These are phyloP conservation scores for Lathyrus sativus DNA, from an alignment of 306 rosid genomes.

Conservation along the genomic window DNA sequence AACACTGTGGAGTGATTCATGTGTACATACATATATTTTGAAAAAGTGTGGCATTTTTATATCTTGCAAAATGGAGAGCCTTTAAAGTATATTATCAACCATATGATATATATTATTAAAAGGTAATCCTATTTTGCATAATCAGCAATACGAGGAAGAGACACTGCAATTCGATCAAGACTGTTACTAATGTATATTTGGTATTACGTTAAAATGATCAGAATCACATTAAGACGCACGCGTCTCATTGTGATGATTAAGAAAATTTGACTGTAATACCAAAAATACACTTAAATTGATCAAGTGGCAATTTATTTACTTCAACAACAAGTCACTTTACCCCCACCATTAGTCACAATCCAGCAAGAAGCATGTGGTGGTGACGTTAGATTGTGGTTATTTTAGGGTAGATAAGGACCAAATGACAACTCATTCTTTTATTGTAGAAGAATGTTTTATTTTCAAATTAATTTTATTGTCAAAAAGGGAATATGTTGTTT, in stretches of 20 bases:
- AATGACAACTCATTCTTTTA: conserved; percentile 49
- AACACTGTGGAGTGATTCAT: conserved; percentile 40
- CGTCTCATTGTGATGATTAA: no score
- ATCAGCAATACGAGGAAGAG: conserved; percentile 32
- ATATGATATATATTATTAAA: conserved; percentile 32
- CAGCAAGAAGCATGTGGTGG: conserved; percentile 36
- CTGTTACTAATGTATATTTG: not conserved
- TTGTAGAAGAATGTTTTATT: conserved; percentile 38
- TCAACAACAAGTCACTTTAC: conserved; percentile 25
- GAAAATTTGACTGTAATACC: no score
- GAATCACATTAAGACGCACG: no score
- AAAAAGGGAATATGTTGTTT: conserved; percentile 32
- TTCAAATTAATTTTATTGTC: conserved; percentile 34
- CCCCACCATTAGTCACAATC: conserved; percentile 43
- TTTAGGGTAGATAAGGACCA: conserved; percentile 41
- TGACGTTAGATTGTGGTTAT: conserved; percentile 41
- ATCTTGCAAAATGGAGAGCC: conserved; percentile 36
- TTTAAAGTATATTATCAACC: conserved; percentile 36
- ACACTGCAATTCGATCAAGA: conserved; percentile 30
- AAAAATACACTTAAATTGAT: not conserved
- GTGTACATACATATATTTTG: conserved; percentile 40
- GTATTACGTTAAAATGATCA: no score
- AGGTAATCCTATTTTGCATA: conserved; percentile 38
- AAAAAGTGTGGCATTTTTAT: conserved; percentile 32
- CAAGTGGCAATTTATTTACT: conserved; percentile 29